Evolutionary conservation across 2,329 filamentous ascomycete genomes (phyloP).

Genomic region (Monilinia aucupariae): DNA sequence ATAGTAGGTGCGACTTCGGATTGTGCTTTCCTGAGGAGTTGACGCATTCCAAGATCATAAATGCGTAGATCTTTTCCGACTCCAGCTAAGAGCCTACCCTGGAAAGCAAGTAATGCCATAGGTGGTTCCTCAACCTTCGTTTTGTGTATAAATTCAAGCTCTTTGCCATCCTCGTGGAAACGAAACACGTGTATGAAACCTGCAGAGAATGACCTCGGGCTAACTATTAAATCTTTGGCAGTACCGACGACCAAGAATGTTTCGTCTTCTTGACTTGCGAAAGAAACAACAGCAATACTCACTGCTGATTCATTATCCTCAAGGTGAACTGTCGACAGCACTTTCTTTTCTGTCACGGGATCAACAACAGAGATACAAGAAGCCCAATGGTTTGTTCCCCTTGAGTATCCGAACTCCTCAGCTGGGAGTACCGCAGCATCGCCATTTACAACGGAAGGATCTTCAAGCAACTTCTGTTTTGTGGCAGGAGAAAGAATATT

Average conservation of each 20-base stretch:
- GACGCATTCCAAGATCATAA: conserved; percentile 89
- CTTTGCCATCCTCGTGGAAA: conserved; percentile 78
- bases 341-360: conserved; percentile 65
- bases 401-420: conserved; percentile 83
- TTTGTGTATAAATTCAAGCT: conserved; percentile 93
- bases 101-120: conserved; percentile 84
- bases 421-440: conserved; percentile 66
- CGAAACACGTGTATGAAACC: conserved; percentile 92
- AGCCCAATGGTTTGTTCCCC: conserved; percentile 81
- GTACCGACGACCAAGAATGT: conserved; percentile 91
- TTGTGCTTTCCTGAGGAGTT: conserved; percentile 87
- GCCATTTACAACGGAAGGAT: conserved; percentile 65
- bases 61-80: conserved; percentile 76
- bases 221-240: conserved; percentile 80
- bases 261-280: conserved; percentile 83
- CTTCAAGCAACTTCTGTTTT: conserved; percentile 65
- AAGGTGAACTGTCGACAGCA: conserved; percentile 74
- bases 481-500: conserved; percentile 82
- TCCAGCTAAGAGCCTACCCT: conserved; percentile 82
- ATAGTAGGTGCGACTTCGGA: conserved; percentile 71
- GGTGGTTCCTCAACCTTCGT: conserved; percentile 88
- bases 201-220: conserved; percentile 66
- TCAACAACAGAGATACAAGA: conserved; percentile 93
- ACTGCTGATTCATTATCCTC: conserved; percentile 88
- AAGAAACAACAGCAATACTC: conserved; percentile 76